Evolutionary conservation across 2,329 filamentous ascomycete genomes (phyloP), one percentile per base, ranked within the genome.

Genomic region (Apiospora phragmitis): DNA sequence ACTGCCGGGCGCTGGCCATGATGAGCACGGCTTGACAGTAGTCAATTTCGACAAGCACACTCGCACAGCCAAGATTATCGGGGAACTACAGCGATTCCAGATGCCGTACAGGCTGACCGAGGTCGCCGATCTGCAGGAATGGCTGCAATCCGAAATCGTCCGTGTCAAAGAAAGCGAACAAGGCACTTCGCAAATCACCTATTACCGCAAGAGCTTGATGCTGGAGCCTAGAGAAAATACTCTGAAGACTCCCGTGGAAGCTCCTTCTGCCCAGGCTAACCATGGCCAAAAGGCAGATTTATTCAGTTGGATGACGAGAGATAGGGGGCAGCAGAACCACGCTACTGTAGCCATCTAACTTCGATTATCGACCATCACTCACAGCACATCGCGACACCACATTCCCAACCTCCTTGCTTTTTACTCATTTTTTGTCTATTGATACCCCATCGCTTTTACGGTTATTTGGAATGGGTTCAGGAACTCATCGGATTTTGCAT

Each of bases 11-110:
- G 76, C 80, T n/a, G 81, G 83, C 45, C 84, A 85, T 8, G 85
- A 86, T 18, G 89, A 93, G n/a, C 87, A 90, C 41, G 88, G 90
- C 35, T 87, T 94, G 76, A 90, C 91, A 0, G 93, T 98, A 42
- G 94, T 99, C 86, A 99, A 99, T 83, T 98, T 98, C 77, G 95
- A 98, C 85, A 98, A 98, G 83, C 94, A 98, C 80, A 93, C 91
- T 76, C 94, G 94, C 75, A 98, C 95, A 3, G 95, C 95, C 65
- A 96, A 95, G 82, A 97, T 98, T 78, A 97, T 99, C 76, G 93
- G 94, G 73, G 95, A 98, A 76, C 88, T 99, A 9, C 96, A 99
- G 80, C 92, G 95, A 24, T 98, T 98, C 84, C 96, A 99, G 82
- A 93, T 97, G 26, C 94, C 95, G 0, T 98, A 98, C 80, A 89